phyloP scores from a whole-genome alignment of 345 rosid genomes.

The Excoecaria cochinchinensis region DNA sequence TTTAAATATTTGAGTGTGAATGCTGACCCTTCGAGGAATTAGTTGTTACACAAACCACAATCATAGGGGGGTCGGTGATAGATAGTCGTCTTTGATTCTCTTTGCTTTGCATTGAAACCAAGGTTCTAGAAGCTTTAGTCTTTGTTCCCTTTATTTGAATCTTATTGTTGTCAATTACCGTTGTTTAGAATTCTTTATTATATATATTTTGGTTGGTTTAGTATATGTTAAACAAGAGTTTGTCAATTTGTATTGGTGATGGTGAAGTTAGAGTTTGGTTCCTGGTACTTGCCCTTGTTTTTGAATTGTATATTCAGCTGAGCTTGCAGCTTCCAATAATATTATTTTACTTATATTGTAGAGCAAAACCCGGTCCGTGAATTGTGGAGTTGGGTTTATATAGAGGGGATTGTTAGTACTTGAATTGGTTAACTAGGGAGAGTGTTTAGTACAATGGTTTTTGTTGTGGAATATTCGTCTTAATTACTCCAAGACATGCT shows the following conservation, averaged over 20 bases:
- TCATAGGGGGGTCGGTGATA: background rate
- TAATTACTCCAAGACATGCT: constrained; percentile 46
- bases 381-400: constrained; percentile 35
- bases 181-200: constrained; percentile 27
- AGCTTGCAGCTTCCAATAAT: constrained; percentile 6
- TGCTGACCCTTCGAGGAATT: too few species aligned
- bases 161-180: constrained; percentile 37
- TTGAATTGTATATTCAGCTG: constrained; percentile 20
- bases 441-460: constrained; percentile 16
- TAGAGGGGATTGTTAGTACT: constrained; percentile 10
- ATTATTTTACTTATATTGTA: constrained; percentile 19
- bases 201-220: constrained; percentile 24
- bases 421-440: constrained; percentile 29
- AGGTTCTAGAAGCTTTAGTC: constrained; percentile 40
- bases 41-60: too few species aligned
- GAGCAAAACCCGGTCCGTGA: constrained; percentile 53
- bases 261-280: constrained; percentile 35
- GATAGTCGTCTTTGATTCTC: constrained; percentile 3
- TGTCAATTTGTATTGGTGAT: constrained; percentile 27
- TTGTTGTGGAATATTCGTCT: constrained; percentile 39
- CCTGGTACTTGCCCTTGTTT: constrained; percentile 40
- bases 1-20: too few species aligned
- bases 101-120: constrained; percentile 59
- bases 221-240: constrained; percentile 20
- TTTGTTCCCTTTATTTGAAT: constrained; percentile 22